Percentiles rank a stretch among this genome's conserved stretches.
Evolutionary conservation across 371 early-diverging fungal genomes (phyloP).

Genomic region (Mucor mucedo): DNA sequence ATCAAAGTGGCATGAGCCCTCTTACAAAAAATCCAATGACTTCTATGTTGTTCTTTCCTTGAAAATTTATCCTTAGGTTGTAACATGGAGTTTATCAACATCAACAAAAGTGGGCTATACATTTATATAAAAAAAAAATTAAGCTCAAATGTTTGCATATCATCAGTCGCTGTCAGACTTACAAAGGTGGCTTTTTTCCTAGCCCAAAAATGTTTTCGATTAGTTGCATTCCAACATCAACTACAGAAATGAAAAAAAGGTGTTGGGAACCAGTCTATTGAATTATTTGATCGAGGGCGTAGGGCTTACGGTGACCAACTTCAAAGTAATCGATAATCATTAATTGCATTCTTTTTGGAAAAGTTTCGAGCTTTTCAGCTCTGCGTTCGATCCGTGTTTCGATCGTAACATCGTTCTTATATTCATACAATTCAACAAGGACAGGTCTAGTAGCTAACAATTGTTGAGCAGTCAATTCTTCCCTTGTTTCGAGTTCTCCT

Average conservation of each 20-base stretch:
- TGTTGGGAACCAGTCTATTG: too few relatives aligned
- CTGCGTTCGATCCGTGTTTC: conserved; percentile 6
- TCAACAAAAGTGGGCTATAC: conserved; percentile 16
- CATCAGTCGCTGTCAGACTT: not conserved
- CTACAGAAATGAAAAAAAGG: conserved; percentile 7
- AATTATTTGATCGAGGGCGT: not conserved
- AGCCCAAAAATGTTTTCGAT: conserved; percentile 23
- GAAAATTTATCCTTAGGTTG: conserved; percentile 10
- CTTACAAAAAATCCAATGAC: conserved; percentile 23
- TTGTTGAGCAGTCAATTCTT: conserved; percentile 19
- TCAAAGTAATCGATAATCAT: conserved; percentile 35
- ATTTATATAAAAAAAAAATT: not conserved
- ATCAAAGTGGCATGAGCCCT: conserved; percentile 22
- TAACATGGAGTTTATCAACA: conserved; percentile 24
- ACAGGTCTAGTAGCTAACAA: conserved; percentile 20
- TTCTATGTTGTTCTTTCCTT: not conserved
- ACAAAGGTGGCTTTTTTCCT: conserved; percentile 31
- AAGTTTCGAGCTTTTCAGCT: not conserved
- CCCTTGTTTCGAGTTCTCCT: conserved; percentile 2
- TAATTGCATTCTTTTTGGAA: conserved; percentile 20
- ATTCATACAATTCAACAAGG: conserved; percentile 22
- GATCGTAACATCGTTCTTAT: conserved; percentile 22
- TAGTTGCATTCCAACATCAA: conserved; percentile 28
- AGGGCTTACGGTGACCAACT: conserved; percentile 21
- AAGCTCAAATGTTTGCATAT: not conserved